Evolutionary conservation across 352 stramenopile species (phyloP), one percentile per base, ranked within the genome.

Genomic region (Phytophthora litchii): DNA sequence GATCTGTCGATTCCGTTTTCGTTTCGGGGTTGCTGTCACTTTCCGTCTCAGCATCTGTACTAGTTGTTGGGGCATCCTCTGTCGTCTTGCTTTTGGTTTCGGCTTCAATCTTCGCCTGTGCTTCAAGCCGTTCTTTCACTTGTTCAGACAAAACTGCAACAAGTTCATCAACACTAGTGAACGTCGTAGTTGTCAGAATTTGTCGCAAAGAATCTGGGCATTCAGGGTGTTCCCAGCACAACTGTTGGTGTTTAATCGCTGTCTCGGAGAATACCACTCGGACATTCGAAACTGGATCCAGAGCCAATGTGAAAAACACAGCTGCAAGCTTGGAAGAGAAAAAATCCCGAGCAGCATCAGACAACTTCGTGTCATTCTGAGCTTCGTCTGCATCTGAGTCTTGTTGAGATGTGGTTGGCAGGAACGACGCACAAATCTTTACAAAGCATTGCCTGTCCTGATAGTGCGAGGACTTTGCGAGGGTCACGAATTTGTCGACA

Each of bases 281-380:
- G 4, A 94, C 85, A 44, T 94, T 94, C 11, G 77, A 89, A 23
- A 94, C 85, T 2, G 63, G 56, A 64, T 94, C 85, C 14, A 66
- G 40, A 4, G 72, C 75, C n/a, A 91, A 49, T 16, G 65, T 60
- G 41, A 92, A 91, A 60, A 91, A 90, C 25, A 67, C 60, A 0
- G 48, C 10, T 8, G 68, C 67, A 20, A 94, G 60, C 23, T 80
- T 70, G 4, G 54, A 70, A 13, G 65, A 64, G 60, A 92, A 94
- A 25, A 91, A 78, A 21, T 63, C 47, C 3, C 57, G 59, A 32
- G 53, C 53, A 3, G 23, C 50, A 31, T 58, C 38, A 17, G 35
- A 20, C 47, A 65, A 20, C 21, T 48, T 54, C 10, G 47, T 20
- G 14, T 56, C 43, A 12, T 72, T 47, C 4, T 51, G 13, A 23